These are phyloP conservation scores for Mycena epipterygia DNA, from an alignment of 768 basidiomycete genomes.

Conservation along the genomic window DNA sequence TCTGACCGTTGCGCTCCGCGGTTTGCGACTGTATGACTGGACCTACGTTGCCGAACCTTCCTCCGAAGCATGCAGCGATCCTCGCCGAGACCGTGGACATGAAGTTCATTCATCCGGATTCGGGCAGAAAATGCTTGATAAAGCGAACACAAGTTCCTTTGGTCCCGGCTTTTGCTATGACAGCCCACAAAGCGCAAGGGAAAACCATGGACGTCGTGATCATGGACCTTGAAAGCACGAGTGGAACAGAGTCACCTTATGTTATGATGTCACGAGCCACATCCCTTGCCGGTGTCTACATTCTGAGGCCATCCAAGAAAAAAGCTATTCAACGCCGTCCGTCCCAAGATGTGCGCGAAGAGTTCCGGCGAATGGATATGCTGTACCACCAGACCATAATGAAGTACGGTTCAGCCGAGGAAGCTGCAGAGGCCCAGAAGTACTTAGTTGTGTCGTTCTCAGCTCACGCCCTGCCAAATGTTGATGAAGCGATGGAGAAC, in stretches of 20 bases:
- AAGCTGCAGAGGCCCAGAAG: not conserved
- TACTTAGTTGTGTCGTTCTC: not conserved
- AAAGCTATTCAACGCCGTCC: not conserved
- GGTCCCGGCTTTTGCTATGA: slow-evolving; percentile 17
- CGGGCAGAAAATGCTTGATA: not conserved
- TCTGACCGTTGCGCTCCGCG: too few species aligned
- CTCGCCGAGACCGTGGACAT: slow-evolving; percentile 12
- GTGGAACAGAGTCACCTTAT: slow-evolving; percentile 19
- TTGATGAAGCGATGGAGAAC: not conserved
- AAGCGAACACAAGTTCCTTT: not conserved
- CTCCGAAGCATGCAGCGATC: slow-evolving; percentile 1
- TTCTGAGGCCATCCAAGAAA: not conserved
- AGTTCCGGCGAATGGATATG: not conserved
- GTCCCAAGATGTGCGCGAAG: not conserved
- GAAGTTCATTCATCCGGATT: slow-evolving; percentile 14
- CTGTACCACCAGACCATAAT: slow-evolving; percentile 1
- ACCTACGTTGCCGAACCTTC: slow-evolving; percentile 7
- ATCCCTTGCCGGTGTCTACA: slow-evolving; percentile 5
- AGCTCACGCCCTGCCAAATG: not conserved
- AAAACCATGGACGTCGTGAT: slow-evolving; percentile 11
- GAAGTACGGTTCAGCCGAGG: not conserved
- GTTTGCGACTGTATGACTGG: too few species aligned
- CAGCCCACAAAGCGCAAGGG: slow-evolving; percentile 17
- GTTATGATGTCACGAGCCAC: slow-evolving; percentile 8
- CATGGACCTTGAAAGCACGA: slow-evolving; percentile 8